Evolutionary conservation across 306 rosid genomes (phyloP).

Genomic region (Potentilla sterilis): DNA sequence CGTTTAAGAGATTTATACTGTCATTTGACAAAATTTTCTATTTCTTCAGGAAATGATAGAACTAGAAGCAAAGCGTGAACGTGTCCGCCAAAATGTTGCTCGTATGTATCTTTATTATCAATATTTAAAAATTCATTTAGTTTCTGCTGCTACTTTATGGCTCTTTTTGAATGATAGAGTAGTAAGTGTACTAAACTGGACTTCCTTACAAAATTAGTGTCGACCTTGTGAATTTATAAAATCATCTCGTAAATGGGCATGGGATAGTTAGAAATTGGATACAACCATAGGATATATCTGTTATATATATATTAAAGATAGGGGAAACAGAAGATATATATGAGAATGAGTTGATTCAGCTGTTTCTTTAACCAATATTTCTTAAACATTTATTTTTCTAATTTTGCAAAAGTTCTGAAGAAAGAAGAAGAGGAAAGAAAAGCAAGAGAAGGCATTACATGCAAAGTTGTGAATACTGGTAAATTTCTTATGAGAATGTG

Average conservation of each 20-base stretch:
- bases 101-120: constrained; percentile 51
- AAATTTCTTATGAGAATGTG: constrained; percentile 26
- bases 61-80: constrained; percentile 86
- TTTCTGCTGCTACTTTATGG: constrained; percentile 26
- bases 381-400: constrained; percentile 25
- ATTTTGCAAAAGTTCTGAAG: constrained; percentile 58
- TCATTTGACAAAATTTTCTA: constrained; percentile 24
- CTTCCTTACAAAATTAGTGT: not conserved
- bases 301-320: not conserved
- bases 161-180: constrained; percentile 9
- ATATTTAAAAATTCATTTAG: constrained; percentile 5
- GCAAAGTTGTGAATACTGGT: constrained; percentile 55
- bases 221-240: not conserved
- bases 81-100: constrained; percentile 73
- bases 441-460: constrained; percentile 55
- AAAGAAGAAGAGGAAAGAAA: constrained; percentile 84
- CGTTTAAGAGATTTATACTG: constrained; percentile 5
- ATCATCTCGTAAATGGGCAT: not conserved
- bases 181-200: constrained; percentile 11
- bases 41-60: constrained; percentile 69
- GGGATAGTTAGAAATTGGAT: not conserved
- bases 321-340: not conserved
- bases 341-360: not conserved
- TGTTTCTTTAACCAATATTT: constrained; percentile 11
- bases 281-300: not conserved